phyloP scores from a whole-genome alignment of 306 rosid genomes.

The Quercus agrifolia region DNA sequence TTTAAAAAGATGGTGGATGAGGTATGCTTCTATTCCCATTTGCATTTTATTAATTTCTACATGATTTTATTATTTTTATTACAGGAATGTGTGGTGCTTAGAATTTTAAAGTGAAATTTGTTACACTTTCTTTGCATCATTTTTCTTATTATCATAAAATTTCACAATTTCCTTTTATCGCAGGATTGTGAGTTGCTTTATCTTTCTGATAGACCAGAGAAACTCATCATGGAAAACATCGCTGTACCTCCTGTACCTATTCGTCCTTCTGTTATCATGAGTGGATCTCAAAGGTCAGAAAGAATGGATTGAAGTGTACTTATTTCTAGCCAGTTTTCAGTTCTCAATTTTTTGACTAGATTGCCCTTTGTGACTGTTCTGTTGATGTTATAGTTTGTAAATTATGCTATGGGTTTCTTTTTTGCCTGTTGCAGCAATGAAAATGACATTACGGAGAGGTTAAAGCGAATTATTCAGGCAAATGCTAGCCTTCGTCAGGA shows the following conservation, averaged over 20 bases:
- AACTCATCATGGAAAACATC: constrained; percentile 55
- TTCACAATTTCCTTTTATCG: constrained; percentile 26
- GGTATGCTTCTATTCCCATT: constrained; percentile 39
- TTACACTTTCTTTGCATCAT: constrained; percentile 18
- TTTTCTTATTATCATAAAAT: constrained; percentile 13
- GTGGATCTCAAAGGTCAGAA: constrained; percentile 69
- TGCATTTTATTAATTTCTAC: constrained; percentile 9
- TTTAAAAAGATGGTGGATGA: constrained; percentile 66
- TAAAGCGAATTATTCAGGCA: constrained; percentile 58
- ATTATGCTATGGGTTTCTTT: constrained; percentile 11
- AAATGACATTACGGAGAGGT: constrained; percentile 87
- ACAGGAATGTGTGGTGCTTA: not conserved
- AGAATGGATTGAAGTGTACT: constrained; percentile 3
- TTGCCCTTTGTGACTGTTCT: not conserved
- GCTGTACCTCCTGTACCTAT: constrained; percentile 83
- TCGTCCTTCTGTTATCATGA: constrained; percentile 91
- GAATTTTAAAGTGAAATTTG: constrained; percentile 5
- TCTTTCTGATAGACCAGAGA: constrained; percentile 82
- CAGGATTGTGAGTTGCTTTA: constrained; percentile 86
- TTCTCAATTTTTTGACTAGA: not conserved
- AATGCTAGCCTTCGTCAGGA: constrained; percentile 57
- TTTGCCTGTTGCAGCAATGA: constrained; percentile 68
- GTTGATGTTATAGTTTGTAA: constrained; percentile 1
- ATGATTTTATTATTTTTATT: constrained; percentile 9
- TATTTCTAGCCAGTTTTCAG: not conserved